phyloP scores from a whole-genome alignment of 805 yeast species.

The Wickerhamomyces strasburgensis region DNA sequence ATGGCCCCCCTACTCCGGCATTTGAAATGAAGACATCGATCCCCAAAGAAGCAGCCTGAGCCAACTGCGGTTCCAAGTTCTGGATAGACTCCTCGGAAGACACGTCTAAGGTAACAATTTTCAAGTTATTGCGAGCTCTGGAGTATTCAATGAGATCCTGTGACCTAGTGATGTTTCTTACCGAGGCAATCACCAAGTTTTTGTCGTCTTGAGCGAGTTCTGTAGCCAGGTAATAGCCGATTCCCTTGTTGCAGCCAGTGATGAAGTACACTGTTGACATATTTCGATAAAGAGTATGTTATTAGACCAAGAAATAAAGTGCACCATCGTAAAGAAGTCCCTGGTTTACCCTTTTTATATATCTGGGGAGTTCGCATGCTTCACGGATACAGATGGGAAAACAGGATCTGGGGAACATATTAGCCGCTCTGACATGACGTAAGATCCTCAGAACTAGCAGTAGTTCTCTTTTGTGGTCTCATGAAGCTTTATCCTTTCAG shows the following conservation, averaged over 20 bases:
- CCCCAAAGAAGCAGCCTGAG: slow-evolving; percentile 5
- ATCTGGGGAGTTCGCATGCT: no score
- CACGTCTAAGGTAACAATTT: slow-evolving; percentile 11
- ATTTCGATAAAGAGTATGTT: background rate
- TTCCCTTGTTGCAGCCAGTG: slow-evolving; percentile 11
- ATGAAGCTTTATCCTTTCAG: no score
- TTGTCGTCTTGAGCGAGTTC: background rate
- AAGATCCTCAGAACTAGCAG: no score
- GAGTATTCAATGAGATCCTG: slow-evolving; percentile 3
- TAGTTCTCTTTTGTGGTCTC: no score
- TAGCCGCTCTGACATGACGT: no score
- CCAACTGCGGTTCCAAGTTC: slow-evolving; percentile 7
- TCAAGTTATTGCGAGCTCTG: slow-evolving; percentile 2
- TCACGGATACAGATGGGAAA: no score
- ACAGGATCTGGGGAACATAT: no score
- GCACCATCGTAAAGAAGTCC: no score
- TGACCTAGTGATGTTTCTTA: slow-evolving; percentile 2
- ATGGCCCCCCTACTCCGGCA: slow-evolving; percentile 11
- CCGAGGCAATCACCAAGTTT: slow-evolving; percentile 5
- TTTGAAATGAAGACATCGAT: slow-evolving; percentile 14
- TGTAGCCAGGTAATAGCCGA: slow-evolving; percentile 5
- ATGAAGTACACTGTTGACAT: slow-evolving; percentile 1
- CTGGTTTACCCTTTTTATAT: no score
- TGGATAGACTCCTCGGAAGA: slow-evolving; percentile 8
- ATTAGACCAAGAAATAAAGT: no score